Evolutionary conservation across 2,329 filamentous ascomycete species (phyloP).

Genomic region (Aspergillus vadensis): DNA sequence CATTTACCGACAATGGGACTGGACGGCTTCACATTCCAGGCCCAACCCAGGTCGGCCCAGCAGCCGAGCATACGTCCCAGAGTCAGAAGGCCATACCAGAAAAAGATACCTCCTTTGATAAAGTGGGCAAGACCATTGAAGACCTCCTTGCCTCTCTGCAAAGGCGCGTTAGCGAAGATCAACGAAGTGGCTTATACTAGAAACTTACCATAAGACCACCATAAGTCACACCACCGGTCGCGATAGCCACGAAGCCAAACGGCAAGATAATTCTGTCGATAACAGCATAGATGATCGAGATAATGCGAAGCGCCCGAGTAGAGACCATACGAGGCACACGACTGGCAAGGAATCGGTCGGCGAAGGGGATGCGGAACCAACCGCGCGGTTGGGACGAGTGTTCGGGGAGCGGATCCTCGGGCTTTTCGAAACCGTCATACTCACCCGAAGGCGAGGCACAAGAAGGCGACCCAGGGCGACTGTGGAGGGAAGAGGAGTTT

Average conservation of each 20-base stretch:
- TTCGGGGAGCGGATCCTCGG: conserved; percentile 48
- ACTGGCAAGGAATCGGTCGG: conserved; percentile 56
- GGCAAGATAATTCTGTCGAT: conserved; percentile 77
- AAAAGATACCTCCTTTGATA: conserved; percentile 92
- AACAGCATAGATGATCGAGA: conserved; percentile 64
- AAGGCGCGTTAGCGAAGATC: conserved; percentile 10
- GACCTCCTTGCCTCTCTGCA: conserved; percentile 65
- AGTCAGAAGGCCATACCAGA: conserved; percentile 86
- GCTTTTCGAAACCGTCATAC: conserved; percentile 53
- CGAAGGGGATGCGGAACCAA: conserved; percentile 50
- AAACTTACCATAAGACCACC: conserved; percentile 79
- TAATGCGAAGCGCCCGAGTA: conserved; percentile 57
- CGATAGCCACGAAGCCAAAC: conserved; percentile 72
- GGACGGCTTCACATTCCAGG: conserved; percentile 82
- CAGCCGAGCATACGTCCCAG: conserved; percentile 87
- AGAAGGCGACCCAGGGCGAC: conserved; percentile 64
- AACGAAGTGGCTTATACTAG: not conserved
- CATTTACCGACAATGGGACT: conserved; percentile 61
- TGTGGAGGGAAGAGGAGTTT: conserved; percentile 66
- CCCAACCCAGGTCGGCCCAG: conserved; percentile 90
- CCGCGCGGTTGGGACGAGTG: conserved; percentile 33
- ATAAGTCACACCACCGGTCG: conserved; percentile 73
- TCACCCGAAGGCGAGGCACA: conserved; percentile 52
- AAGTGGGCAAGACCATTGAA: conserved; percentile 91
- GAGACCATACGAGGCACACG: conserved; percentile 60